Evolutionary conservation across 2,329 filamentous ascomycete species (phyloP), one percentile per base, ranked within the genome.

Genomic region (Xylaria sp.): DNA sequence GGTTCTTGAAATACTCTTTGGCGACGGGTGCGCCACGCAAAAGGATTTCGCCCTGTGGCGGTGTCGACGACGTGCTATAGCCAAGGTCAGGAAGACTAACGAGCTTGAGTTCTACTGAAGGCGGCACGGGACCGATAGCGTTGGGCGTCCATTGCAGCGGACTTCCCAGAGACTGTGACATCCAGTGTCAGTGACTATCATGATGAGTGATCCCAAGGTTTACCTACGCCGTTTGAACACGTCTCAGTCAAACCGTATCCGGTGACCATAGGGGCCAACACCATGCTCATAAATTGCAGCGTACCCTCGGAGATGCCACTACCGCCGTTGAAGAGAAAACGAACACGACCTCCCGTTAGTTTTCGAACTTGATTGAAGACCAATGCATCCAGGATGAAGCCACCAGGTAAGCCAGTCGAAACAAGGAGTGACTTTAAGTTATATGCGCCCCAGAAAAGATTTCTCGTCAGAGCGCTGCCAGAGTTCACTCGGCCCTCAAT

Each of bases 241-340:
- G 96, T 98, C 83, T 99, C 96, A 1, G 96, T 99, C 73, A 99
- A 84, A 69, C 96, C 96, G 78, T 99, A 99, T 12, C 96, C 96
- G 72, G 87, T 89, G 74, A 99, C 90, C 95, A 99, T 97, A 35
- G 96, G 96, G 25, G 93, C 94, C 63, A 99, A 90, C 53, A 94
- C 92, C 83, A 98, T 88, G 50, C 94, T 97, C 77, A 98, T 87
- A 85, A 99, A 98, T 70, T 91, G 89, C 79, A 93, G 91, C 1
- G 96, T 99, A 60, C 93, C 92, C 78, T 92, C 91, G 21, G 95
- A 90, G 72, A 99, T 91, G 42, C 94, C 94, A 54, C 94, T 96
- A 74, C 94, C 96, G 68, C 96, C 96, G 80, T 97, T 98, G 89
- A 99, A 90, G 81, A 93, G 93, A 76, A 98, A 92, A 62, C 95